Base-by-base conservation (phyloP, 2,329 filamentous ascomycete species). In the Pseudodiploospora longispora region DNA sequence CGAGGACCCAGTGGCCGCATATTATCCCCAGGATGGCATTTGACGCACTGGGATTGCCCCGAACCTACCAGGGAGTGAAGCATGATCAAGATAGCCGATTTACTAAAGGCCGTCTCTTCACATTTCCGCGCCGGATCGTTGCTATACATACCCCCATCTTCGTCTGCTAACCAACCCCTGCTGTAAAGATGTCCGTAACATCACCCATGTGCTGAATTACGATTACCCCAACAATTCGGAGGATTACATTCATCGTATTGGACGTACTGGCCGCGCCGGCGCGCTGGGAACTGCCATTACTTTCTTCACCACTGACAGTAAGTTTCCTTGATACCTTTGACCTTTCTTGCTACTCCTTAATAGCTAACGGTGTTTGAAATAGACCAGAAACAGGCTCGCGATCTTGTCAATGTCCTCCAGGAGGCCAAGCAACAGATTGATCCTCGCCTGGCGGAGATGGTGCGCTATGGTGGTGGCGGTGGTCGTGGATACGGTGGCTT, bases 151-250 rank as follows among this genome's bases (percentile, higher is more conserved):
- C 58, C 62, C 44, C 54, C 59, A 65, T 68, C 67, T 62, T 75
- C 73, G 72, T 70, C 74, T 78, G 74, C 88, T 95, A 94, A 95
- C 86, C 77, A 80, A 69, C 77, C 66, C 35, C 73, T 60, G 59
- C 59, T 62, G 60, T 63, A 65, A 96, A 97, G 93, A 98, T 85
- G 93, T 98, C 76, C 91, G 90, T 75, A 95, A 98, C 80, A 98
- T 98, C 76, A 97, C 93, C 72, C 93, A 98, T 75, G 93, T 98
- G 72, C 80, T 98, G 74, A 97, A 97, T 83, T 96, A 97, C 87
- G 93, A 97, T 69, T 97, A 97, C 72, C 91, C 91, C 68, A 97
- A 97, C 77, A 97, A 97, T 71, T 82, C 93, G 61, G 93, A 98
- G 74, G 91, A 97, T 64, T 97, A 97, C 62, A 95, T 97, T 57